phyloP scores from a whole-genome alignment of 73 alveolate species.

The Paramecium octaurelia region DNA sequence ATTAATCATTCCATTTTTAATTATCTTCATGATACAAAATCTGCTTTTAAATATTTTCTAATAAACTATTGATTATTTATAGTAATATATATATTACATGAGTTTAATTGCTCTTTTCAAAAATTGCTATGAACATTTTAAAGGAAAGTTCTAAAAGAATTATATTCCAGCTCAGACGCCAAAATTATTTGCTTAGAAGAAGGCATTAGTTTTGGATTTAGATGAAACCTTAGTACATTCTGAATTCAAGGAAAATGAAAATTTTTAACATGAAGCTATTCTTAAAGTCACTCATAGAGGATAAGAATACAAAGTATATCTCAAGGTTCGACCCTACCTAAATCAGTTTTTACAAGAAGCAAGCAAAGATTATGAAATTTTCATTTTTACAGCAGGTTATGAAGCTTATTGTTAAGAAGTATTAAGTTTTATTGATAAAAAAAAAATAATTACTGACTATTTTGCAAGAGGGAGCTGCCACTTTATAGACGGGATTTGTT shows the following conservation, averaged over 20 bases:
- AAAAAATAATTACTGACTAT: neutral
- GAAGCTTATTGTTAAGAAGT: slow-evolving; percentile 35
- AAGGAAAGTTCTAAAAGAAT: neutral
- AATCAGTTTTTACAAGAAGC: neutral
- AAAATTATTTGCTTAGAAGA: neutral
- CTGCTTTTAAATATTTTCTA: neutral
- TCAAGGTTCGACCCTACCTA: neutral
- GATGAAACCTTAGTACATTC: slow-evolving; percentile 54
- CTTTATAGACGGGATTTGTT: slow-evolving; percentile 23
- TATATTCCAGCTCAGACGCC: neutral
- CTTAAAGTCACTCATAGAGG: slow-evolving; percentile 41
- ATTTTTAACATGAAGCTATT: neutral
- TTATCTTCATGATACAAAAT: too few species aligned
- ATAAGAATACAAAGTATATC: neutral
- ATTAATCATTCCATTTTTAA: too few species aligned
- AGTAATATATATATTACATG: neutral
- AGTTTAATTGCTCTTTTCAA: neutral
- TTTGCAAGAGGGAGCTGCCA: slow-evolving; percentile 15
- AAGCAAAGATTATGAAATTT: slow-evolving; percentile 1
- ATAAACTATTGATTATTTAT: neutral
- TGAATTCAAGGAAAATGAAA: slow-evolving; percentile 30
- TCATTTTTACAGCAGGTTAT: slow-evolving; percentile 39
- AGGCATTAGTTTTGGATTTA: neutral
- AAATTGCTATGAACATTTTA: neutral
- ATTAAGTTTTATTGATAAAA: neutral